Evolutionary conservation across 495 filamentous ascomycete genomes (phyloP), one percentile per base, ranked within the genome.

Genomic region (Penicillium atrosanguineum): DNA sequence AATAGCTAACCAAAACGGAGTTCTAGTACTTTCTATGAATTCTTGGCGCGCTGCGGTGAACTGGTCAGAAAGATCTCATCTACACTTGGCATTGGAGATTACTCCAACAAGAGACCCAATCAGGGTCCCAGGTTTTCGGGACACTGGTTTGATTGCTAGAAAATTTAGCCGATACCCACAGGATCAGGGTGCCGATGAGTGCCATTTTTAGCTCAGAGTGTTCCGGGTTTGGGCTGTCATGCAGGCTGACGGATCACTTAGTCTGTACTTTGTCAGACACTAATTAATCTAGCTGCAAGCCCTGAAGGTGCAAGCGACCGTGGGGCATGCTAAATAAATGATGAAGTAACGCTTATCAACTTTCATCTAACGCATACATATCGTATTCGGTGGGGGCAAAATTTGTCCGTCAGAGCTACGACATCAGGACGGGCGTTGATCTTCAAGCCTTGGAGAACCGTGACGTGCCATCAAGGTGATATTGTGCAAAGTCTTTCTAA

Each of bases 191-290:
- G n/a, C 46, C 53, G 40, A 12, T 25, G 29, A 44, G 19, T 19
- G 31, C 47, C 18, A 7, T 12, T 7, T 21, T 50, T 26, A 3
- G 28, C 41, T 42, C 26, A 25, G 23, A 6, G 28, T 31, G 28
- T 29, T 42, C 26, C 18, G 23, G 28, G 28, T 31, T 50, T 18
- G 34, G 36, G 34, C 42, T 51, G 53, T 46, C 48, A 34, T 51
- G 53, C 42, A 55, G 44, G 52, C 46, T 56, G 42, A 56, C 53
- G 19, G 41, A n/a, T 14, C 14, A n/a, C 41, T 56, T 51, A 51
- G 42, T 50, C 12, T 18, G 41, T 42, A 47, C 36, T 51, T 46
- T 50, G 53, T 56, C 6, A 56, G 34, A 29, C 41, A 20, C 46
- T 45, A 55, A 45, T 28, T 50, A 31, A 46, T 42, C 46, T 55